These are phyloP conservation scores for Zymoseptoria brevis DNA, from an alignment of 2,329 filamentous ascomycete species.

Conservation along the genomic window DNA sequence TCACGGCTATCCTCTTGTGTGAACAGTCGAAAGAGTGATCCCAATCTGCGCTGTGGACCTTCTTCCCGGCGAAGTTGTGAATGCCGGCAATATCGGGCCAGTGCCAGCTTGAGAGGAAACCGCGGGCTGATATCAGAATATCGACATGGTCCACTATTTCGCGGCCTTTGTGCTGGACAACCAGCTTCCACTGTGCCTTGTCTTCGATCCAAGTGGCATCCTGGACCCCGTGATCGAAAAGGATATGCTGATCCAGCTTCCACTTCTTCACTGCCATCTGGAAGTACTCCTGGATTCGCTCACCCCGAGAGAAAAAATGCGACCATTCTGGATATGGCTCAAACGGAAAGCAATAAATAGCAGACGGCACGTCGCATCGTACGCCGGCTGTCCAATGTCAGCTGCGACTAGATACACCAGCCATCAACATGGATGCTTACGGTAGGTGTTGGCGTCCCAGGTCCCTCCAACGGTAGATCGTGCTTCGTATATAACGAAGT, in stretches of 20 bases:
- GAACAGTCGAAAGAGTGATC: slow-evolving; percentile 25
- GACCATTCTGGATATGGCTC: slow-evolving; percentile 23
- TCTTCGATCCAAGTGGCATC: slow-evolving; percentile 34
- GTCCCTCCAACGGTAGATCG: slow-evolving; percentile 32
- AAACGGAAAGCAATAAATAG: slow-evolving; percentile 30
- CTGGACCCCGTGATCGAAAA: slow-evolving; percentile 32
- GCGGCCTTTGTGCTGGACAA: slow-evolving; percentile 21
- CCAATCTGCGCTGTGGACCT: slow-evolving; percentile 31
- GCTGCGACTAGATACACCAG: not conserved
- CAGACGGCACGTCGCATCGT: slow-evolving; percentile 13
- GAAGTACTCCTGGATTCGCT: slow-evolving; percentile 39
- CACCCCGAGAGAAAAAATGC: slow-evolving; percentile 32
- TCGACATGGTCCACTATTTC: slow-evolving; percentile 28
- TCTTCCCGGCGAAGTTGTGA: slow-evolving; percentile 28
- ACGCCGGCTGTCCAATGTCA: slow-evolving; percentile 7
- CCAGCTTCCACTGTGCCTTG: slow-evolving; percentile 31
- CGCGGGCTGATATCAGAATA: slow-evolving; percentile 30
- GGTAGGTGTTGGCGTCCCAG: slow-evolving; percentile 32
- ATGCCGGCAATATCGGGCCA: slow-evolving; percentile 33
- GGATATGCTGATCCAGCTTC: slow-evolving; percentile 33
- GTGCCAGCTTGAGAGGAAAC: slow-evolving; percentile 21
- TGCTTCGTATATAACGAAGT: slow-evolving; percentile 36
- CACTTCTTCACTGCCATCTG: slow-evolving; percentile 33
- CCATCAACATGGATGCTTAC: not conserved
- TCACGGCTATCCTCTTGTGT: slow-evolving; percentile 26